phyloP scores from a whole-genome alignment of 2,329 filamentous ascomycete genomes.

The Pseudonectria buxi region DNA sequence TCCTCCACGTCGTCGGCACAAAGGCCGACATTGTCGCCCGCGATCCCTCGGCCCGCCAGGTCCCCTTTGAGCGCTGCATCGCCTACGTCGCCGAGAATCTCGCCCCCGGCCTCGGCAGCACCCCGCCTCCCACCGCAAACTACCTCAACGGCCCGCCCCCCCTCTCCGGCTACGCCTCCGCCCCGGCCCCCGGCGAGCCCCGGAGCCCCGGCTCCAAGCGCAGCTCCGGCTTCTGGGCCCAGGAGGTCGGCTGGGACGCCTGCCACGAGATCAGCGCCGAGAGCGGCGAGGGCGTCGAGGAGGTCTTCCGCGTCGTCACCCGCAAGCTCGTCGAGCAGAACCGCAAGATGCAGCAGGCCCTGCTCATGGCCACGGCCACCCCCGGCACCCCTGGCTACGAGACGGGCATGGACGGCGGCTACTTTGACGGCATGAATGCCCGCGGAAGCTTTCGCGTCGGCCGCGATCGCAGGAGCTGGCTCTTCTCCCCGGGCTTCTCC shows the following conservation, averaged over 20 bases:
- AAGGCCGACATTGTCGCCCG: conserved; percentile 85
- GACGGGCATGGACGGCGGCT: conserved; percentile 37
- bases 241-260: conserved; percentile 92
- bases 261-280: conserved; percentile 96
- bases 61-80: conserved; percentile 92
- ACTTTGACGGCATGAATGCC: conserved; percentile 44
- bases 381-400: conserved; percentile 43
- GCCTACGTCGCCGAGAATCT: conserved; percentile 92
- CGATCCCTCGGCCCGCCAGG: conserved; percentile 70
- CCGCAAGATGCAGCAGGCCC: conserved; percentile 54
- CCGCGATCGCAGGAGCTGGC: conserved; percentile 51
- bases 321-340: conserved; percentile 59
- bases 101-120: conserved; percentile 60
- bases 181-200: conserved; percentile 37
- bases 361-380: conserved; percentile 47
- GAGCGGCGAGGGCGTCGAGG: conserved; percentile 90
- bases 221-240: conserved; percentile 78
- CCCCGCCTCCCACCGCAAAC: conserved; percentile 59
- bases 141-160: conserved; percentile 20
- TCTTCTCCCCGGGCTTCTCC: conserved; percentile 49
- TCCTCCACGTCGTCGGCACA: conserved; percentile 91
- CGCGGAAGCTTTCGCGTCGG: conserved; percentile 50
- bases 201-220: conserved; percentile 57
- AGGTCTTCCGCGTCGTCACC: conserved; percentile 74
- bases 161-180: conserved; percentile 15